Conservation (phyloP, 208 protist genomes). For the Angomonas desouzai region DNA sequence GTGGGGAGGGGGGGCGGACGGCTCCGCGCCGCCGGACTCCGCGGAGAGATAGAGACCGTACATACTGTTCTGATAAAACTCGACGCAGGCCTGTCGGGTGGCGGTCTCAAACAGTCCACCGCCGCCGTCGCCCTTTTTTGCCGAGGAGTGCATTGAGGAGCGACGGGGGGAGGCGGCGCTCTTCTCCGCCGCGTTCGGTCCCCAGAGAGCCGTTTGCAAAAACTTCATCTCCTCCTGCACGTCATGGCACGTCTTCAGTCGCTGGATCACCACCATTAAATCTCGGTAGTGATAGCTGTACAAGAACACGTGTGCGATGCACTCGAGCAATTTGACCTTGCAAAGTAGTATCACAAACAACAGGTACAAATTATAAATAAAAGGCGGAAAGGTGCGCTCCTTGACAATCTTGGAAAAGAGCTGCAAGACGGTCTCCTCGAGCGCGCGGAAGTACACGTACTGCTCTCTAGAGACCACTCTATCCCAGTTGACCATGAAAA, state of each 20-base stretch:
- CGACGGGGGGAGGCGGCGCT: too few relatives aligned
- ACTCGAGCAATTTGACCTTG: conserved; percentile 45
- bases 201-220: not conserved
- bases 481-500: conserved; percentile 67
- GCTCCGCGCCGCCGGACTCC: not conserved
- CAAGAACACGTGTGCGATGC: conserved; percentile 52
- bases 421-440: conserved; percentile 33
- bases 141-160: too few relatives aligned
- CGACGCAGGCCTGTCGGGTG: conserved; percentile 1
- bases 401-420: conserved; percentile 34
- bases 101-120: not conserved
- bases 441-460: conserved; percentile 34
- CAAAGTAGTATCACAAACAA: conserved; percentile 47
- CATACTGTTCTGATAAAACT: not conserved
- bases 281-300: conserved; percentile 58
- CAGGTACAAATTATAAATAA: conserved; percentile 61
- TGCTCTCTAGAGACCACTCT: conserved; percentile 31
- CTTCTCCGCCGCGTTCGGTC: too few relatives aligned
- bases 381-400: conserved; percentile 31
- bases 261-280: conserved; percentile 41
- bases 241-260: not conserved
- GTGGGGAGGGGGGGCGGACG: not conserved
- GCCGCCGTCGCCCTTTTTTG: not conserved
- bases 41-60: not conserved
- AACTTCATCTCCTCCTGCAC: not conserved